Base-by-base conservation (phyloP, 805 yeast genomes). In the Saccharomycopsis babjevae region DNA sequence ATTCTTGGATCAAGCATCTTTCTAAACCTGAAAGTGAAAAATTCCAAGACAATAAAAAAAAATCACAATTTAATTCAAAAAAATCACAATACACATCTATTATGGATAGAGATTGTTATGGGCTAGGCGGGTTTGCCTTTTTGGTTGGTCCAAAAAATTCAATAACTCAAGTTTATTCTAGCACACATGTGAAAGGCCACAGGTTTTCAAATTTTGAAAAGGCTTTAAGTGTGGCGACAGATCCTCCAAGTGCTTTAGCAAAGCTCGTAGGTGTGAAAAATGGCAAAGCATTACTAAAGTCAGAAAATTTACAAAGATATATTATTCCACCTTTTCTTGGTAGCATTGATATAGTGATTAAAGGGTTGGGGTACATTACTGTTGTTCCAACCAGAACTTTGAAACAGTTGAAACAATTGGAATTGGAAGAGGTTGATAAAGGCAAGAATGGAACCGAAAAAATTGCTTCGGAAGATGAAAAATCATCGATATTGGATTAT, bases 261-360 rank as follows among this genome's bases (percentile, higher is more conserved):
- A 34, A 62, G 1, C 57, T 68, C 10, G 71, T 63, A 59, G 34
- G 59, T 11, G 13, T 60, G 1, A 62, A 61, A 3, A 56, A 59
- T 1, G 63, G 63, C 2, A 30, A 22, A n/a, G 8, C 43, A 10
- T 30, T 57, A 57, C 54, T 59, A 61, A 6, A 59, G 56, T 6
- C 13, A 11, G 59, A 56, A 54, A 36, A 66, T 61, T 42, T 62
- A 46, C 30, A 69, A 67, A 72, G 82, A 61, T 84, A 78, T 64
- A 74, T 80, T 1, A 75, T 88, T 3, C 93, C 94, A 0, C 88
- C 89, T n/a, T 87, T 87, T 66, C 74, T 72, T 62, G 93, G 93
- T 0, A 69, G 80, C 4, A 72, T 88, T 10, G 96, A 88, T 66
- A 67, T 88, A 32, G 86, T 88, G 1, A 66, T 88, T 10, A 82